phyloP scores from a whole-genome alignment of 768 basidiomycete genomes.

The Mycena leptocephala region DNA sequence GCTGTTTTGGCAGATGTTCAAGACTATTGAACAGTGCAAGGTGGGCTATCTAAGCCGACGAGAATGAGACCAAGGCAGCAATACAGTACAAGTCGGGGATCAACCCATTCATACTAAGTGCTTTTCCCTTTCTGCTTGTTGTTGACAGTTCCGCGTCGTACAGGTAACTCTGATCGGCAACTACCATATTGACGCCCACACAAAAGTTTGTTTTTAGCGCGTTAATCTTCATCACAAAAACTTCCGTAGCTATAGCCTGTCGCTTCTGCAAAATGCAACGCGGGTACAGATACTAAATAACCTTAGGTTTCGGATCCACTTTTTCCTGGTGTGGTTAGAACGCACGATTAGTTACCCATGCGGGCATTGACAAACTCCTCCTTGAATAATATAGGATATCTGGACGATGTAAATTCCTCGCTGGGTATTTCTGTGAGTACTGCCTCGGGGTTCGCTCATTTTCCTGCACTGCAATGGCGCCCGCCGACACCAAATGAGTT shows the following conservation, averaged over 20 bases:
- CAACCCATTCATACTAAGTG: background rate
- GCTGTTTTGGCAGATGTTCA: too few relatives aligned
- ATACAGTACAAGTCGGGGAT: too few relatives aligned
- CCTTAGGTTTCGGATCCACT: background rate
- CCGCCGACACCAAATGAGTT: background rate
- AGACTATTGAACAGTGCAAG: too few relatives aligned
- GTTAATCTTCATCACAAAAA: background rate
- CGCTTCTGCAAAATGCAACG: background rate
- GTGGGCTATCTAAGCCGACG: too few relatives aligned
- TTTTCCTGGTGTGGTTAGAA: background rate
- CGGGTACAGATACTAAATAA: background rate
- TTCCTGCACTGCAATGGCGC: background rate
- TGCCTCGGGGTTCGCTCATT: background rate
- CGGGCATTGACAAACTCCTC: background rate
- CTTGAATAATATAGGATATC: background rate
- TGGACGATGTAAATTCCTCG: background rate
- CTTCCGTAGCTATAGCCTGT: slow-evolving; percentile 6
- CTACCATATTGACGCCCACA: slow-evolving; percentile 3
- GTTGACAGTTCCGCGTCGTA: background rate
- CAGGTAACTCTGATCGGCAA: background rate
- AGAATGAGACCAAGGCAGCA: too few relatives aligned
- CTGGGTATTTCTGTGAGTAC: background rate
- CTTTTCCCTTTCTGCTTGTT: background rate
- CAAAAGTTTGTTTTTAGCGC: slow-evolving; percentile 3
- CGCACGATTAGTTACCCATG: background rate